A percentile compares a stretch with the other conserved stretches of the same genome.
These are phyloP conservation scores for Carex kokanica DNA, from an alignment of 176 grass and related monocot genomes.

Conservation along the genomic window DNA sequence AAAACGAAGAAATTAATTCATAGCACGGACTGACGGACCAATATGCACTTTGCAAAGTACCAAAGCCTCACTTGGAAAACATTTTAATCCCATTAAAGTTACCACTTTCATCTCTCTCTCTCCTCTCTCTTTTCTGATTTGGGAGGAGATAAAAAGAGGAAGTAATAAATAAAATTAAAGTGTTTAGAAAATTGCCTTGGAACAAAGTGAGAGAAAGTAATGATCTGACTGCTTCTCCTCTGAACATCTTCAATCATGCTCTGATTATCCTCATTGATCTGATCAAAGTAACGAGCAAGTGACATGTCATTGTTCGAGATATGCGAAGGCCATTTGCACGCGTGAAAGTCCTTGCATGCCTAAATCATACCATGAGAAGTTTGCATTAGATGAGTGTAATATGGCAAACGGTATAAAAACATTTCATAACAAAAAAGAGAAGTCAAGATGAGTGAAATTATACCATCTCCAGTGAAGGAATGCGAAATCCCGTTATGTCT, in stretches of 20 bases:
- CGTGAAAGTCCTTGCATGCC: slow-evolving; percentile 94
- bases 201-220: slow-evolving; percentile 97
- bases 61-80: too few species aligned
- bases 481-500: slow-evolving; percentile 62
- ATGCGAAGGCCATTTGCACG: slow-evolving; percentile 73
- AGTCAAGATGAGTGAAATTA: neutral
- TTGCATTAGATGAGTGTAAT: neutral
- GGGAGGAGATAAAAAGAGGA: neutral
- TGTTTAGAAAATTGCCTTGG: slow-evolving; percentile 54
- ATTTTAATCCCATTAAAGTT: neutral
- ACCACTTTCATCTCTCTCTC: neutral
- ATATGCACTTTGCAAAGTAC: too few species aligned
- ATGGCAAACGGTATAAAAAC: neutral
- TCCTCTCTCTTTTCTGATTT: neutral
- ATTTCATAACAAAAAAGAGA: slow-evolving; percentile 23
- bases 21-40: too few species aligned
- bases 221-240: slow-evolving; percentile 53
- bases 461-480: slow-evolving; percentile 93
- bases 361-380: slow-evolving; percentile 14
- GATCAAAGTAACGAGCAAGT: slow-evolving; percentile 81
- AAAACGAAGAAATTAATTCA: too few species aligned
- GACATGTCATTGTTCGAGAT: slow-evolving; percentile 54
- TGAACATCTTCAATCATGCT: slow-evolving; percentile 73
- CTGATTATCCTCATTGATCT: slow-evolving; percentile 72
- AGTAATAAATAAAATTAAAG: neutral